Evolutionary conservation across 306 rosid species (phyloP).

Genomic region (Alnus glutinosa): DNA sequence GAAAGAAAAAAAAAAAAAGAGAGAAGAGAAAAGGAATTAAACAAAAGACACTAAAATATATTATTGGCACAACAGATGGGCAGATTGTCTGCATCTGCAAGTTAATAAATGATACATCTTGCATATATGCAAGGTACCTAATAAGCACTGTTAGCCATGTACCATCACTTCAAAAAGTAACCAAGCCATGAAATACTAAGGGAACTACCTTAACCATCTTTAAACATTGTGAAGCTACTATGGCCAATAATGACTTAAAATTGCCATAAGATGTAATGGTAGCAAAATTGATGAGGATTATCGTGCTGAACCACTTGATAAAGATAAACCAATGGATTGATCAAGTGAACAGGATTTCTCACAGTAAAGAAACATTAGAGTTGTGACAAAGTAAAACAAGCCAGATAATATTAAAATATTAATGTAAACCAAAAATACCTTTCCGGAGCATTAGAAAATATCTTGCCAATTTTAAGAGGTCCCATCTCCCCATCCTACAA

Average conservation of each 20-base stretch:
- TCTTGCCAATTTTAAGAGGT: constrained; percentile 81
- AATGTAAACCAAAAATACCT: constrained; percentile 49
- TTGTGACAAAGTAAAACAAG: constrained; percentile 12
- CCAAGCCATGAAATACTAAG: not conserved
- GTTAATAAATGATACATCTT: not conserved
- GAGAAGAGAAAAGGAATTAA: not conserved
- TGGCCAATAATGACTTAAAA: not conserved
- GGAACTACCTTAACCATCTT: too few species aligned
- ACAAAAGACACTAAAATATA: too few species aligned
- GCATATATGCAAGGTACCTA: not conserved
- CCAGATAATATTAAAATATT: not conserved
- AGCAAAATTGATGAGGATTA: not conserved
- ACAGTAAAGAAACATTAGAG: not conserved
- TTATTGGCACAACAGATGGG: not conserved
- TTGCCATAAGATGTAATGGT: not conserved
- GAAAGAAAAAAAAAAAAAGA: too few species aligned
- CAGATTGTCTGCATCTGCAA: not conserved
- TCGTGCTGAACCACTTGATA: not conserved
- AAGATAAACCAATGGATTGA: not conserved
- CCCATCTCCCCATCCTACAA: constrained; percentile 78
- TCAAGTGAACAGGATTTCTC: not conserved
- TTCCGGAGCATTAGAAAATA: constrained; percentile 95
- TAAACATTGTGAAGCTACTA: not conserved
- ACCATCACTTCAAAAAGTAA: not conserved
- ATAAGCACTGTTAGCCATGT: not conserved